Base-by-base conservation (phyloP, 305 asterid genomes). In the Solanum hybrid region DNA sequence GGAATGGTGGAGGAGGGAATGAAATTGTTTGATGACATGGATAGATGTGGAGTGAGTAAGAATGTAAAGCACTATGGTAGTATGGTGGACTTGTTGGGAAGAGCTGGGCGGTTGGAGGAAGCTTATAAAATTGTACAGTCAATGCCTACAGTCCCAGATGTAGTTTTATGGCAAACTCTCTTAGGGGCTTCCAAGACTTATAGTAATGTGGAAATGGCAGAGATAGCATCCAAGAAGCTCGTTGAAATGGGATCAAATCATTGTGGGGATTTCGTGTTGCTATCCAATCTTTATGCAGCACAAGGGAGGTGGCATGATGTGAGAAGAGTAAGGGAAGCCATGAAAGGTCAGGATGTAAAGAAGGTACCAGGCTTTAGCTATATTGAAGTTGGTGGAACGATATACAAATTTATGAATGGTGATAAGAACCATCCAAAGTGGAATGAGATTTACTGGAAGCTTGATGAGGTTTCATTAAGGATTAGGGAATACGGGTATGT, bases 1-100 rank as follows among this genome's bases (percentile, higher is more conserved):
- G 99, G 99, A 38, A 92, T 97, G 96, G 99, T 97, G 92, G 98
- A 96, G 22, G 97, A 96, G 89, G 99, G 99, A 81, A 88, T 94
- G 92, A 91, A 89, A 70, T 91, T 97, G 88, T 97, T 96, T 2
- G 93, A 95, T 73, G 86, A 90, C 88, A 97, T 97, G 98, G 95
- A 92, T 32, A 86, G 86, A 70, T 8, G 77, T 37, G 94, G 93
- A 10, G 94, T 96, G 89, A 91, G 91, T 89, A 94, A 91, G 90
- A 95, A 91, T 84, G 93, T 94, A 90, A 97, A 97, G 95, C 99
- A 97, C 88, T 97, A 97, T 27, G 99, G 99, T 39, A 94, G 96
- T 61, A 93, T 95, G 89, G 99, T 95, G 88, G 99, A 97, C 91
- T 91, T 97, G 90, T 92, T 97, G 89, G 99, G 99, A 26, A 91